Evolutionary conservation across 2,329 filamentous ascomycete genomes (phyloP).

Genomic region (Claviceps sp.): DNA sequence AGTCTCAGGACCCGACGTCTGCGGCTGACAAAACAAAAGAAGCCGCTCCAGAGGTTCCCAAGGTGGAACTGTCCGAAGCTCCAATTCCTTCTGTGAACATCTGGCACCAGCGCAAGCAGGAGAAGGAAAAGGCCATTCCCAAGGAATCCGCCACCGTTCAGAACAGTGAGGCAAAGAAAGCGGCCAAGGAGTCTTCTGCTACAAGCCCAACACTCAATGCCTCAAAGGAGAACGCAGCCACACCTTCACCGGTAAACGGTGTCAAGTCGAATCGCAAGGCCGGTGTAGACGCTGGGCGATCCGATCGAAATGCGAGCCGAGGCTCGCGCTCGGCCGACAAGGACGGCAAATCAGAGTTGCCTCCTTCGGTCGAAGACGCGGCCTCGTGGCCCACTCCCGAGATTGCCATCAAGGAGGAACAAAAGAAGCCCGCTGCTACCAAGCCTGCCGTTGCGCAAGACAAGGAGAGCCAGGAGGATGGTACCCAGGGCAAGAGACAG

Average conservation of each 20-base stretch:
- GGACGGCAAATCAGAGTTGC: constrained; percentile 20
- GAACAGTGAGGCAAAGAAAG: constrained; percentile 31
- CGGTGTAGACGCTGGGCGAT: constrained; percentile 24
- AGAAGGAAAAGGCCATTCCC: constrained; percentile 37
- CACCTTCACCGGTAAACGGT: constrained; percentile 17
- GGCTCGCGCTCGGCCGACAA: constrained; percentile 33
- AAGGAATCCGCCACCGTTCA: constrained; percentile 16
- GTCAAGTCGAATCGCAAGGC: constrained; percentile 30
- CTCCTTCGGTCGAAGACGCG: constrained; percentile 62
- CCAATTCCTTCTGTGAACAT: constrained; percentile 74
- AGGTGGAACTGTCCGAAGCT: constrained; percentile 62
- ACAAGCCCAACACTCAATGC: constrained; percentile 4
- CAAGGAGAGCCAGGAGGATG: constrained; percentile 45
- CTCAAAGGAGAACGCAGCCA: constrained; percentile 13
- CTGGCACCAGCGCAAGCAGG: constrained; percentile 70
- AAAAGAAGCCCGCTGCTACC: constrained; percentile 47
- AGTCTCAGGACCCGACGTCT: constrained; percentile 35
- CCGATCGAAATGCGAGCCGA: constrained; percentile 31
- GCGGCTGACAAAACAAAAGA: constrained; percentile 43
- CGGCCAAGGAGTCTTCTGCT: constrained; percentile 11
- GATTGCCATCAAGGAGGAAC: constrained; percentile 54
- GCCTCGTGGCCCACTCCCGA: constrained; percentile 86
- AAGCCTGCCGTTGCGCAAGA: constrained; percentile 50
- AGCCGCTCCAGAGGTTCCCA: constrained; percentile 30
- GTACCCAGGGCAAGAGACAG: constrained; percentile 35